phyloP scores from a whole-genome alignment of 176 grass and related monocot genomes.

The Cenchrus fungigraminus region DNA sequence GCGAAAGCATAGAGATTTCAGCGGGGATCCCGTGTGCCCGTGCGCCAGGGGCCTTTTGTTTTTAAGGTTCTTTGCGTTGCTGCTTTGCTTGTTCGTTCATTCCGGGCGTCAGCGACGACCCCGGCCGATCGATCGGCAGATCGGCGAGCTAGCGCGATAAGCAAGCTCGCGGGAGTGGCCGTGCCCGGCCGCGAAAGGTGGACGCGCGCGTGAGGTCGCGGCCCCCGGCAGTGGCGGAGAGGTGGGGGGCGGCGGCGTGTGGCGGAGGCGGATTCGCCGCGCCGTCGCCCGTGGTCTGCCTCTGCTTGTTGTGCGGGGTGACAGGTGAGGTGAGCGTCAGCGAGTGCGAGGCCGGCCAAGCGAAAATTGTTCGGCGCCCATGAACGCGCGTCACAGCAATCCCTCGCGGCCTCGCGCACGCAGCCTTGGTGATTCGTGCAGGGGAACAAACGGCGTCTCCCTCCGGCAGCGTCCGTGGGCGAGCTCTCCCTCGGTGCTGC shows the following conservation, averaged over 20 bases:
- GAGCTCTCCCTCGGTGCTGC: no score
- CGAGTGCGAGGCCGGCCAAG: neutral
- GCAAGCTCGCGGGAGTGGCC: neutral
- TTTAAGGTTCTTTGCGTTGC: slow-evolving; percentile 29
- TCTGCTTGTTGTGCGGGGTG: neutral
- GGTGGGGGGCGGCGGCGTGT: no score
- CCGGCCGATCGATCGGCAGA: neutral
- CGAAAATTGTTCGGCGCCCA: no score
- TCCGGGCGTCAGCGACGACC: neutral
- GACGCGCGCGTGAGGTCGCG: neutral
- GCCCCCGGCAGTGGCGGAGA: neutral
- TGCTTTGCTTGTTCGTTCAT: neutral
- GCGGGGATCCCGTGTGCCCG: slow-evolving; percentile 24
- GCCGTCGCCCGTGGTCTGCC: neutral
- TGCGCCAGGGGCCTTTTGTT: slow-evolving; percentile 16
- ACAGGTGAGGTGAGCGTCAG: neutral
- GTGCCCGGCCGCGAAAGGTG: neutral
- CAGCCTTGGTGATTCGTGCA: no score
- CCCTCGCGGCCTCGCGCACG: no score
- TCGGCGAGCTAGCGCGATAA: neutral
- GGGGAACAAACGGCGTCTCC: no score
- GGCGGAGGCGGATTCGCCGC: neutral
- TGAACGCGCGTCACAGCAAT: no score
- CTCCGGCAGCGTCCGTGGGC: no score
- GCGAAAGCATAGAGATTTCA: slow-evolving; percentile 44